These are phyloP conservation scores for Pseudogymnoascus sp. DNA, from an alignment of 2,329 filamentous ascomycete species.

Conservation along the genomic window DNA sequence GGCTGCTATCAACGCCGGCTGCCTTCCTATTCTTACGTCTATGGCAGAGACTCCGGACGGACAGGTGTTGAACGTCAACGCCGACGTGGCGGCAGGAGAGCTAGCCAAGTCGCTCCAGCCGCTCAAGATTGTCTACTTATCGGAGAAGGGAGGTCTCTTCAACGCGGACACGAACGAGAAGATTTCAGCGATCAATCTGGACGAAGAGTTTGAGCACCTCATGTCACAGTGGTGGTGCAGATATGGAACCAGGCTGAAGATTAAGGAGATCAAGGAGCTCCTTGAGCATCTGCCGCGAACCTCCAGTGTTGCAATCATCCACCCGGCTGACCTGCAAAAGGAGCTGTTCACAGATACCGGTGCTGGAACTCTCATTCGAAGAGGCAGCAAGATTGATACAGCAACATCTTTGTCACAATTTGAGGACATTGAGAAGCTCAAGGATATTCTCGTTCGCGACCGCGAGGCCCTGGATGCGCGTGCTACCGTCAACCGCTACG, in stretches of 20 bases:
- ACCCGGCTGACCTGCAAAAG: conserved; percentile 90
- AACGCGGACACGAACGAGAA: conserved; percentile 90
- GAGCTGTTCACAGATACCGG: conserved; percentile 95
- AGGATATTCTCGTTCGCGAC: conserved; percentile 74
- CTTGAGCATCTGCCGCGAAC: conserved; percentile 81
- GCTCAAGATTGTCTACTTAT: conserved; percentile 96
- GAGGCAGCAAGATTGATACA: conserved; percentile 81
- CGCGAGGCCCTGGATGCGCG: conserved; percentile 73
- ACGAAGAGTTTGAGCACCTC: conserved; percentile 88
- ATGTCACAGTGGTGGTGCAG: conserved; percentile 94
- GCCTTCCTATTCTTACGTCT: conserved; percentile 87
- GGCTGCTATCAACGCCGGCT: conserved; percentile 81
- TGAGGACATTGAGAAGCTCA: conserved; percentile 66
- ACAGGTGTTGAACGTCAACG: conserved; percentile 93
- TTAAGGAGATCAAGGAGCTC: conserved; percentile 93
- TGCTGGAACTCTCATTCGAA: conserved; percentile 83
- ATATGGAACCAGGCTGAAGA: conserved; percentile 92
- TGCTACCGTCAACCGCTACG: conserved; percentile 77
- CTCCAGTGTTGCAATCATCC: conserved; percentile 94
- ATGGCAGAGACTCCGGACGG: conserved; percentile 92
- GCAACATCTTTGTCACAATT: conserved; percentile 67
- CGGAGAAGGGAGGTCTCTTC: conserved; percentile 93
- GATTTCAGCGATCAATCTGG: conserved; percentile 94
- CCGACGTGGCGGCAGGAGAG: conserved; percentile 91
- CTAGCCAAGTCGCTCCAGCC: conserved; percentile 82